Percentiles rank a stretch among this genome's conserved stretches.
Evolutionary conservation across 495 filamentous ascomycete species (phyloP).

Genomic region (Penicillium coprophilum): DNA sequence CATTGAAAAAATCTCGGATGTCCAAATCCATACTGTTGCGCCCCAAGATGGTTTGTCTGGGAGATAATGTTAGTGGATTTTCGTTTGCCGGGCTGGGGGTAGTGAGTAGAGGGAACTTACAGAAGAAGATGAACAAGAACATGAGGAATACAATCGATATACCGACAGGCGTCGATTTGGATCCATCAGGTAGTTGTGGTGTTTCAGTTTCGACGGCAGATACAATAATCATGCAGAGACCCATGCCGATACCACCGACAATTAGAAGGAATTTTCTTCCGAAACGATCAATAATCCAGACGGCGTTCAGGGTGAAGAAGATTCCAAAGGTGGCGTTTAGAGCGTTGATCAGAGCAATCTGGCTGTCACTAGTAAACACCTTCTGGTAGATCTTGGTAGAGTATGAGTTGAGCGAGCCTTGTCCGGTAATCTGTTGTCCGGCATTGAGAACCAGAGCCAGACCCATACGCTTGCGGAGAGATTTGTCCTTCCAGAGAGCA

Average conservation of each 20-base stretch:
- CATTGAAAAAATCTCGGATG: constrained; percentile 64
- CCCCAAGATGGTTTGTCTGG: constrained; percentile 66
- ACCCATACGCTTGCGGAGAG: constrained; percentile 55
- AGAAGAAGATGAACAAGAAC: constrained; percentile 68
- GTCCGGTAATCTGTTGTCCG: constrained; percentile 61
- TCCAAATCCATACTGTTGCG: constrained; percentile 68
- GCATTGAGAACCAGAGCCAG: constrained; percentile 58
- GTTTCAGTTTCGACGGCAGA: constrained; percentile 63
- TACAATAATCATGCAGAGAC: constrained; percentile 65
- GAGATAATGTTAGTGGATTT: constrained; percentile 17
- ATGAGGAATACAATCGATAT: constrained; percentile 63
- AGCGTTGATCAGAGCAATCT: constrained; percentile 69
- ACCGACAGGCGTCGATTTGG: constrained; percentile 56
- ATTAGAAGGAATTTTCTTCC: constrained; percentile 70
- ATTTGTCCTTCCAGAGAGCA: constrained; percentile 61
- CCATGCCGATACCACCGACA: constrained; percentile 69
- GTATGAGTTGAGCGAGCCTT: constrained; percentile 63
- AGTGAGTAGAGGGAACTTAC: constrained; percentile 28
- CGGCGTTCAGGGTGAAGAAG: constrained; percentile 66
- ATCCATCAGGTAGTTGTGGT: constrained; percentile 42
- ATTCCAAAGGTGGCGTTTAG: constrained; percentile 67
- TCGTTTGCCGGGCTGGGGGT: not conserved
- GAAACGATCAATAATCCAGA: constrained; percentile 67
- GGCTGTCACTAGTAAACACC: constrained; percentile 50
- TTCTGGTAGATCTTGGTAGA: constrained; percentile 64